Evolutionary conservation across 2,329 filamentous ascomycete species (phyloP).

Genomic region (Ophiocordyceps unilateralis): DNA sequence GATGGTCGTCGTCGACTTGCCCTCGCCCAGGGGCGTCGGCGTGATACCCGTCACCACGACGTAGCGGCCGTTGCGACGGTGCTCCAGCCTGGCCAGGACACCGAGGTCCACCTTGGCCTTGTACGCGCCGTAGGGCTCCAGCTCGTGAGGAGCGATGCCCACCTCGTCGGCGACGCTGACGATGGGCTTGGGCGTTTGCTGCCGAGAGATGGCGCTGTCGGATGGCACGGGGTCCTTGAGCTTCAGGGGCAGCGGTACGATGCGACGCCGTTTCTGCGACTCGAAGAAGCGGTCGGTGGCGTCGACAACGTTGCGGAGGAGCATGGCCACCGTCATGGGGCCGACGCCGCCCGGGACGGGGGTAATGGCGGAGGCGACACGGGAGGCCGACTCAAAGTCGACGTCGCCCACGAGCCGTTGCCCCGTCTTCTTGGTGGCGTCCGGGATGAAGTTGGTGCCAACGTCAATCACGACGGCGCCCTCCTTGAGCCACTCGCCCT

Average conservation of each 20-base stretch:
- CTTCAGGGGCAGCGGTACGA: conserved; percentile 70
- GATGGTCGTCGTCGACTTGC: conserved; percentile 96
- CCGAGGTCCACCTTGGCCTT: conserved; percentile 89
- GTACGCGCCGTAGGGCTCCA: conserved; percentile 87
- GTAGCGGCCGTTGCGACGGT: conserved; percentile 79
- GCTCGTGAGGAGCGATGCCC: conserved; percentile 72
- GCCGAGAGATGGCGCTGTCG: conserved; percentile 80
- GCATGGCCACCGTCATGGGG: conserved; percentile 98
- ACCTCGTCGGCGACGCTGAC: conserved; percentile 70
- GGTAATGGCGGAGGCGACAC: conserved; percentile 85
- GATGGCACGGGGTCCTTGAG: conserved; percentile 73
- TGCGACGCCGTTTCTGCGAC: conserved; percentile 61
- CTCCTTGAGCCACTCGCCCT: conserved; percentile 89
- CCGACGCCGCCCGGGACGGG: conserved; percentile 94
- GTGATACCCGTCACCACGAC: conserved; percentile 92
- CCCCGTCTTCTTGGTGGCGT: conserved; percentile 80
- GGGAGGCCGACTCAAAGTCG: conserved; percentile 66
- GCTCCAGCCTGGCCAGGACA: conserved; percentile 65
- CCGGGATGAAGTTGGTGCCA: conserved; percentile 88
- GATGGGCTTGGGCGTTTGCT: conserved; percentile 84
- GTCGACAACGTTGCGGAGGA: conserved; percentile 87
- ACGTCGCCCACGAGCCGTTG: conserved; percentile 89
- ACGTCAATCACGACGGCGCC: conserved; percentile 96
- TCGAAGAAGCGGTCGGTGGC: conserved; percentile 70
- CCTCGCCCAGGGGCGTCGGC: conserved; percentile 88